Percentiles rank a stretch among this genome's conserved stretches.
phyloP scores from a whole-genome alignment of 345 rosid species.

The Iberis pinnata region DNA sequence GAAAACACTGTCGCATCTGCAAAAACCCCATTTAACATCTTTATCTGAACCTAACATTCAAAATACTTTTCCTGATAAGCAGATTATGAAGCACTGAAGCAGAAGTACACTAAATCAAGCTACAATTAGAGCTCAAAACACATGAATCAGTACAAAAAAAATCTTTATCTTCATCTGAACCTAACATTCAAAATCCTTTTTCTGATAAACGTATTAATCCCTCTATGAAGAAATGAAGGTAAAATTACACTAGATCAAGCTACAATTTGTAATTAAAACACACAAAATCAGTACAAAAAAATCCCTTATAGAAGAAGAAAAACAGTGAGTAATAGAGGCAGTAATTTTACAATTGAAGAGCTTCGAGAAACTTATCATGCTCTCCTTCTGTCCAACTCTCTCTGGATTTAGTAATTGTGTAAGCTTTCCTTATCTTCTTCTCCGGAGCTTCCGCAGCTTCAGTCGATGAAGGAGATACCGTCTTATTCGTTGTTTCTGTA shows the following conservation, averaged over 20 bases:
- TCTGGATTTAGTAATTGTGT: constrained; percentile 81
- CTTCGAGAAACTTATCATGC: constrained; percentile 91
- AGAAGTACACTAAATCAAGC: background rate
- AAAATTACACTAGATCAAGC: too few species aligned
- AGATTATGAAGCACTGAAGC: too few species aligned
- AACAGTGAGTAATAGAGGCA: background rate
- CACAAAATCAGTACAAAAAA: background rate
- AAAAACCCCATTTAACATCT: background rate
- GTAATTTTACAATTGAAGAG: constrained; percentile 80
- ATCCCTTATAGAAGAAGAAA: background rate
- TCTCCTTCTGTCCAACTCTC: constrained; percentile 97
- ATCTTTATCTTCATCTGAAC: too few species aligned
- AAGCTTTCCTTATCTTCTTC: constrained; percentile 79
- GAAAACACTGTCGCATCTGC: background rate
- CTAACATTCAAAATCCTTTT: too few species aligned
- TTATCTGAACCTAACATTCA: background rate
- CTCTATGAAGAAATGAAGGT: too few species aligned
- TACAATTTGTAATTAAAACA: too few species aligned
- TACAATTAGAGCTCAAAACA: background rate
- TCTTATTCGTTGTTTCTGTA: constrained; percentile 6
- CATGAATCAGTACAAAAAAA: too few species aligned
- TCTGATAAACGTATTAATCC: too few species aligned
- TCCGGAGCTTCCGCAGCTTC: constrained; percentile 45
- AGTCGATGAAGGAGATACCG: constrained; percentile 2
- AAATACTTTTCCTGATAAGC: too few species aligned